Base-by-base conservation (phyloP, 306 rosid genomes). In the Luffa acutangula region DNA sequence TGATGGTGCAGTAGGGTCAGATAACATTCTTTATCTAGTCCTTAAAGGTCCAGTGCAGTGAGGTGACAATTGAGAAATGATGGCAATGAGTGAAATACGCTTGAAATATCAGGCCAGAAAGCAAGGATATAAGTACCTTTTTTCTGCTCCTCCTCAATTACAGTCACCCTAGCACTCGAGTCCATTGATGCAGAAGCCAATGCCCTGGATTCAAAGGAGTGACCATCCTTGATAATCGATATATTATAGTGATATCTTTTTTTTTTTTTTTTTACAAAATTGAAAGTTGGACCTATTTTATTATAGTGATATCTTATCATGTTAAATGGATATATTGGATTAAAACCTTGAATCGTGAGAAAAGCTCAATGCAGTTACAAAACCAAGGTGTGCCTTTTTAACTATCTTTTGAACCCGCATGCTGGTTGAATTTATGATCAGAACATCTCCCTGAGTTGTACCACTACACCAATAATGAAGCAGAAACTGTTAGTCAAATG, bases 141-240 rank as follows among this genome's bases (percentile, higher is more conserved):
- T 79, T 84, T 86, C 85, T 83, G 73, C 84, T 80, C 87, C 67
- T 89, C 93, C 83, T 88, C 87, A 57, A 93, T 83, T 66, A 83
- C 39, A 37, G 96, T 88, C 76, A 93, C 93, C 86, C 93, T 89
- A 14, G 86, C 96, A 87, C 96, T 90, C 46, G 97, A 91, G 81
- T 93, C 99, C 91, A 90, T 52, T 46, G 99, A 95, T 62, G 89
- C 90, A 60, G 99, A 93, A 78, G 94, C 97, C 89, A 95, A 81
- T 67, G 87, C 87, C 89, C 97, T 95, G 85, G 10, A 86, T 57
- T 83, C 51, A 81, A 49, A 80, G 48, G 76, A 85, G 53, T 45
- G 34, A 54, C 18, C 18, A 83, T 62, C 51, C n/a, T 66, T 86
- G 56, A 81, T 59, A 12, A 59, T 41, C 63, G 51, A 77, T 75